Base-by-base conservation (phyloP, 345 rosid genomes). In the Syzygium aqueum region DNA sequence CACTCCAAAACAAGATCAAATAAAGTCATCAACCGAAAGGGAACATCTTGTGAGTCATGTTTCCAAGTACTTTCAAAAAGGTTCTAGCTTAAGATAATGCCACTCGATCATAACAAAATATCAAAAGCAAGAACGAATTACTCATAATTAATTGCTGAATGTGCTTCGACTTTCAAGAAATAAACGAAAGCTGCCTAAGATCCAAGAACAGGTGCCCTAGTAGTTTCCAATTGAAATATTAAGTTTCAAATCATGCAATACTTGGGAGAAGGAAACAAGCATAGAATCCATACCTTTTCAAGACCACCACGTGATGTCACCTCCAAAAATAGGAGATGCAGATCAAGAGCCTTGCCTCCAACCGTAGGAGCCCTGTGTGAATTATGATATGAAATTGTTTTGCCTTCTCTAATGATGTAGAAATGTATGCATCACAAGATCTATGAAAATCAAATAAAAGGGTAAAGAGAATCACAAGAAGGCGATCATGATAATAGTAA, bases 301-400 rank as follows among this genome's bases (percentile, higher is more conserved):
- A 96, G 90, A 88, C 99, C 99, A 88, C 99, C 99, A 61, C 98
- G 96, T 85, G 97, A 90, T 0, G 99, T 95, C 85, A 97, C 99
- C 93, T 96, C 96, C 78, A 94, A 89, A 88, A 97, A 97, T 84
- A 97, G 98, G 77, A 88, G 94, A 91, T 96, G 96, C 87, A 97
- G 91, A 91, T 97, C 97, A 49, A 96, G 95, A 88, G 89, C 90
- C 85, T 83, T 92, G 86, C 98, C 98, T 87, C 99, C 99, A 16
- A 97, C 97, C 15, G 94, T 94, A 80, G 98, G 99, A 93, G 95
- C 89, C 94, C 98, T 95, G 82, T 54, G 28, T 52, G 25, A 53
- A 53, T 51, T 46, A 73, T 46, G 16, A 9, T 73, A 50, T 53
- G 25, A 57, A 22, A 25, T 21, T 53, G 65, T 33, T 43, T 67